A percentile compares a stretch with the other conserved stretches of the same genome.
Conservation (phyloP, 106 monocot genomes). For the Apostasia ramifera region DNA sequence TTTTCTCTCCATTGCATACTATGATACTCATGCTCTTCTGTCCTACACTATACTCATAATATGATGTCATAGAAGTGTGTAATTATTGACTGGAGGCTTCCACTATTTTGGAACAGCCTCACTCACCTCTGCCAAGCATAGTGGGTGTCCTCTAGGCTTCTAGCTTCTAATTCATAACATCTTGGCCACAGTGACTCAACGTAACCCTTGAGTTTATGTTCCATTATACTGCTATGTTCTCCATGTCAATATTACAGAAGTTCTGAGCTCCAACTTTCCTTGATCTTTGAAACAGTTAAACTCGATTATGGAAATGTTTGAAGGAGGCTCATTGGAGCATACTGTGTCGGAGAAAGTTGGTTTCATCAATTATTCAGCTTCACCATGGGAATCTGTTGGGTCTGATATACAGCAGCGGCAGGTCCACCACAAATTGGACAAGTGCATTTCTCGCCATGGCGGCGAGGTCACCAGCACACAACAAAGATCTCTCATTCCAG, state of each 20-base stretch:
- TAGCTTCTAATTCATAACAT: too few relatives aligned
- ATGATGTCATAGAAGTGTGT: too few relatives aligned
- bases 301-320: constrained; percentile 58
- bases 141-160: too few relatives aligned
- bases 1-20: too few relatives aligned
- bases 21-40: too few relatives aligned
- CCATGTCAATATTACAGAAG: not conserved
- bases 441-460: constrained; percentile 33
- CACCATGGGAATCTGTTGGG: constrained; percentile 57
- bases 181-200: too few relatives aligned
- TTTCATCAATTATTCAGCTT: constrained; percentile 38
- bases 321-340: constrained; percentile 52
- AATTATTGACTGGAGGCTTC: too few relatives aligned
- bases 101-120: too few relatives aligned
- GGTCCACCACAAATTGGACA: constrained; percentile 52
- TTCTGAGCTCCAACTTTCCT: not conserved
- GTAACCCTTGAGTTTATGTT: too few relatives aligned
- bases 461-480: constrained; percentile 64
- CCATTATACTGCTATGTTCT: too few relatives aligned
- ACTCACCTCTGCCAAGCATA: too few relatives aligned
- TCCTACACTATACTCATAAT: too few relatives aligned
- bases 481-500: constrained; percentile 42
- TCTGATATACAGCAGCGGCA: constrained; percentile 55
- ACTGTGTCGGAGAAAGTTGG: constrained; percentile 70
- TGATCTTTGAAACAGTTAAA: constrained; percentile 28